phyloP scores from a whole-genome alignment of 768 basidiomycete species.

The Leccinum aurantiacum region DNA sequence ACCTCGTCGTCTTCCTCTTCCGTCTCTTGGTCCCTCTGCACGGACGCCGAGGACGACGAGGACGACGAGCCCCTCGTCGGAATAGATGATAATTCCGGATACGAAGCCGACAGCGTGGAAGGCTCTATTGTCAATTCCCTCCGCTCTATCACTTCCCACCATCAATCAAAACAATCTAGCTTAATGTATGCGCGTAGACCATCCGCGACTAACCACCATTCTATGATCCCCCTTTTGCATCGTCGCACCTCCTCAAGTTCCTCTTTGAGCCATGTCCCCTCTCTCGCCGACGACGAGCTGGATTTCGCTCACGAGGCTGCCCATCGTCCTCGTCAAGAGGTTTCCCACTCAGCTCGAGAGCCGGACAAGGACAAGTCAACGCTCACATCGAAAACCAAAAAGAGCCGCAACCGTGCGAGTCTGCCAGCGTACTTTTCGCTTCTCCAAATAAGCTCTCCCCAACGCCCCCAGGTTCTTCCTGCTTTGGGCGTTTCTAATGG shows the following conservation, averaged over 20 bases:
- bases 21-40: conserved; percentile 62
- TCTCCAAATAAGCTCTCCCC: conserved; percentile 51
- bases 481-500: conserved; percentile 47
- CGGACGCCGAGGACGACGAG: conserved; percentile 63
- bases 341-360: conserved; percentile 29
- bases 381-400: conserved; percentile 43
- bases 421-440: conserved; percentile 77
- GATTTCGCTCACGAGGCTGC: conserved; percentile 38
- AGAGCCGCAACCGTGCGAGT: conserved; percentile 65
- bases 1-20: conserved; percentile 67
- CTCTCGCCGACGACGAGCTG: conserved; percentile 45
- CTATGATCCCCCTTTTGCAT: conserved; percentile 57
- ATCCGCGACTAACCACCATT: conserved; percentile 67
- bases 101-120: conserved; percentile 35
- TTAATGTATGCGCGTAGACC: conserved; percentile 69
- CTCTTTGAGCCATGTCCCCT: conserved; percentile 30
- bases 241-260: conserved; percentile 48
- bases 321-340: conserved; percentile 31
- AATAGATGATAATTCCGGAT: conserved; percentile 35
- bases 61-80: conserved; percentile 42
- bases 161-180: conserved; percentile 40
- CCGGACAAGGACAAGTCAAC: conserved; percentile 28
- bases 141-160: conserved; percentile 41
- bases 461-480: conserved; percentile 38
- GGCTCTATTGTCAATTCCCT: conserved; percentile 39